phyloP scores from a whole-genome alignment of 306 rosid genomes.

The Pyrus pyrifolia region DNA sequence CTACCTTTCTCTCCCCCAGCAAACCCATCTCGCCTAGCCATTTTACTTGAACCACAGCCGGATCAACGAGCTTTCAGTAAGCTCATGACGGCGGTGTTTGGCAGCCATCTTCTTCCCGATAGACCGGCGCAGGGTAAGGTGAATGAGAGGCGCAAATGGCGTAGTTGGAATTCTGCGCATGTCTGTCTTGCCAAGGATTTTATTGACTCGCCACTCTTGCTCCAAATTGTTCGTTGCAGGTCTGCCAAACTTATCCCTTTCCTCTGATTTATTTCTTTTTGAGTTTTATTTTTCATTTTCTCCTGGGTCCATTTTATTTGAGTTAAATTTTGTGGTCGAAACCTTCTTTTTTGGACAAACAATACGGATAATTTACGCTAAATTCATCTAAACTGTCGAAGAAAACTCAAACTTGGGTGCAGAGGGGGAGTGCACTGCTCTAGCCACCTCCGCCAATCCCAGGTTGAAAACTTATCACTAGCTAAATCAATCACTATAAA shows the following conservation, averaged over 20 bases:
- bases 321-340: not conserved
- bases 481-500: no score
- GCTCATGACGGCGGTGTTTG: not conserved
- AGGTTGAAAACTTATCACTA: no score
- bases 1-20: no score
- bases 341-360: not conserved
- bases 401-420: no score
- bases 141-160: slow-evolving; percentile 18
- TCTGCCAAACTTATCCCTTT: not conserved
- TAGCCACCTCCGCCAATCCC: no score
- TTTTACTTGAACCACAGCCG: not conserved
- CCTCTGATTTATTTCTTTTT: not conserved
- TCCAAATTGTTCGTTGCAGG: slow-evolving; percentile 55
- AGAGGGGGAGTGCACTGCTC: no score
- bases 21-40: no score
- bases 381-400: no score
- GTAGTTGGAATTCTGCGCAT: slow-evolving; percentile 13
- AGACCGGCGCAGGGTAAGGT: not conserved
- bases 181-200: slow-evolving; percentile 13
- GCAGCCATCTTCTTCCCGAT: not conserved
- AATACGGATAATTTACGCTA: no score
- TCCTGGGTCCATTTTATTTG: not conserved
- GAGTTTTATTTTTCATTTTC: not conserved
- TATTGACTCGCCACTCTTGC: slow-evolving; percentile 20
- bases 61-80: not conserved